Evolutionary conservation across 176 grass and related monocot genomes (phyloP), one percentile per base, ranked within the genome.

Genomic region (Tillandsia fasciculata): DNA sequence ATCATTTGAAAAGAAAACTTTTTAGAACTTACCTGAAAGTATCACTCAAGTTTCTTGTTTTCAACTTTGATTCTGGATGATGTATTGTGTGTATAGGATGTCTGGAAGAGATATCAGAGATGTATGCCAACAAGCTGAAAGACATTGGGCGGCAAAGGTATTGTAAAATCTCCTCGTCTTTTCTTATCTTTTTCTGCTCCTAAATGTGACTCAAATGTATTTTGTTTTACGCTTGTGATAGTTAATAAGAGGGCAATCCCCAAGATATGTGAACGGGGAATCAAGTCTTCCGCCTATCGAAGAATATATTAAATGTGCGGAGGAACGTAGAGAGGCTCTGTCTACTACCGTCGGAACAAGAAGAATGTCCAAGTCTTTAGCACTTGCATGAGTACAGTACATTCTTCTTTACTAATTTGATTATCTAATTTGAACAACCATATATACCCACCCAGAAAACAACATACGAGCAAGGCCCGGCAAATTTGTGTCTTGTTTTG

Each of bases 141-240:
- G 87, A 56, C 89, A 90, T 72, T 93, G 94, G 94, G 94, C 89
- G 10, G 90, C 94, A 50, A 97, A 97, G 86, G 94, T 97, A 76
- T 47, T 18, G 3, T 53, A 75, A 74, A 83, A 69, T 78, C 28
- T 8, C 33, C 10, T 20, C 49, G 23, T 2, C 50, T 79, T 48
- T 49, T 59, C 27, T 50, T 23, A 42, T 42, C 4, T 2, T 48
- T 12, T 33, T 51, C 1, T n/a, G 0, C 18, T 12, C 9, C 23
- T 33, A 2, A 15, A 10, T 57, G 11, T 68, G 17, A 9, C 65
- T 10, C 13, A 42, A 17, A 64, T 51, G 57, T 67, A 12, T 12
- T 67, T 53, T 51, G 64, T 65, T 77, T 9, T 3, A 69, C 73
- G 66, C 14, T 57, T 75, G 52, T 2, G 78, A 27, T 47, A 96